phyloP scores from a whole-genome alignment of 2,329 filamentous ascomycete genomes.

The Hymenotorrendiella dingleyae region DNA sequence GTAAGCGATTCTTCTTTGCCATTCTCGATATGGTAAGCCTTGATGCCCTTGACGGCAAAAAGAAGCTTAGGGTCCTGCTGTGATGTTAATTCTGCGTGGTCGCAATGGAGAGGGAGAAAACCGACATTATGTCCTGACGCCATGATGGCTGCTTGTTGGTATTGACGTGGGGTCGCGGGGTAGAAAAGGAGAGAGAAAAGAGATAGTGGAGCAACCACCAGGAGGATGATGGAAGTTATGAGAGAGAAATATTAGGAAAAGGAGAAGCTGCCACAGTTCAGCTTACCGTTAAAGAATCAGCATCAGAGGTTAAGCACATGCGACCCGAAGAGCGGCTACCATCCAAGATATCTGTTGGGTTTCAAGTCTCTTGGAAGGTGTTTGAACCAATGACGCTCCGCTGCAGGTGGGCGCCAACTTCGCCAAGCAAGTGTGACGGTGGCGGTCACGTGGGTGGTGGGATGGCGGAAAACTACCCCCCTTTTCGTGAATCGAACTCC shows the following conservation, averaged over 20 bases:
- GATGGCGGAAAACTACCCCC: too few species aligned
- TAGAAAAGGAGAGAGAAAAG: background rate
- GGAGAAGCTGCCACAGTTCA: background rate
- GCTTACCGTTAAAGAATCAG: background rate
- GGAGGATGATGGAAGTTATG: background rate
- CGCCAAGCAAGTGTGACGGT: too few species aligned
- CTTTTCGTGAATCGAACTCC: too few species aligned
- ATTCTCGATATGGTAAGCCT: conserved; percentile 85
- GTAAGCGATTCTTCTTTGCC: conserved; percentile 80
- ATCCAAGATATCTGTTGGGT: background rate
- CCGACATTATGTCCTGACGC: conserved; percentile 28
- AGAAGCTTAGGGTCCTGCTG: conserved; percentile 54
- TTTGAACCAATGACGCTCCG: too few species aligned
- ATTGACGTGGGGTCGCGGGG: background rate
- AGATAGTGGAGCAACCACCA: background rate
- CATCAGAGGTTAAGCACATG: too few species aligned
- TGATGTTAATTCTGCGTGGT: conserved; percentile 8
- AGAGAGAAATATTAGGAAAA: background rate
- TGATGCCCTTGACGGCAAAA: conserved; percentile 75
- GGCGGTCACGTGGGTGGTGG: too few species aligned
- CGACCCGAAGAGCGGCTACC: background rate
- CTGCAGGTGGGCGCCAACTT: too few species aligned
- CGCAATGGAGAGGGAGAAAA: background rate
- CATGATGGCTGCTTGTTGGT: conserved; percentile 13
- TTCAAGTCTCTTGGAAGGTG: background rate